These are phyloP conservation scores for Phanerodontia chrysosporium DNA, from an alignment of 768 basidiomycete genomes.

Conservation along the genomic window DNA sequence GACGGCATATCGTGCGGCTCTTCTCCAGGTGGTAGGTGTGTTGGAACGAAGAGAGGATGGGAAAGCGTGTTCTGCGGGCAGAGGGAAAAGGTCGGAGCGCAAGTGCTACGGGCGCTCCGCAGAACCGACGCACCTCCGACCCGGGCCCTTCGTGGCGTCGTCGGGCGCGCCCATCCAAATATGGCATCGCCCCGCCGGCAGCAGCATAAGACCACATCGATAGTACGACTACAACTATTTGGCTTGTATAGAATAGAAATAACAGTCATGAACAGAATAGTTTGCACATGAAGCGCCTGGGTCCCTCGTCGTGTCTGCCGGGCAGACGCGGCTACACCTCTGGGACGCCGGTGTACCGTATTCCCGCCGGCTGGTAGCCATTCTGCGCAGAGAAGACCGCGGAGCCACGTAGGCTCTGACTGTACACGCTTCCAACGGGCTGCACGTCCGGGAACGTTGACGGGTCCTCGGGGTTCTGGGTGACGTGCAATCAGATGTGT, in stretches of 20 bases:
- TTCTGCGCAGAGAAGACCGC: constrained; percentile 1
- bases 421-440: background rate
- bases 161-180: background rate
- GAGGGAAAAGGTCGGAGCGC: too few species aligned
- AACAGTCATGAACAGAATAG: background rate
- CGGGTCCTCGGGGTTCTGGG: constrained; percentile 10
- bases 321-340: background rate
- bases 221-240: background rate
- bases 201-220: background rate
- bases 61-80: too few species aligned
- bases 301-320: too few species aligned
- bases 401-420: background rate
- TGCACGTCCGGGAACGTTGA: constrained; percentile 3
- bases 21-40: too few species aligned
- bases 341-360: constrained; percentile 9
- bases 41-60: too few species aligned
- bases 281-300: too few species aligned
- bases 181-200: background rate
- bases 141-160: background rate
- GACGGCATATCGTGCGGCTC: constrained; percentile 1
- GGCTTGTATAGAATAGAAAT: background rate
- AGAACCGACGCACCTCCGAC: background rate
- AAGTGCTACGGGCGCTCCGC: background rate
- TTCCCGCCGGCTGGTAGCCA: background rate
- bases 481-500: background rate